A percentile compares a stretch with the other conserved stretches of the same genome.
Evolutionary conservation across 768 basidiomycete species (phyloP).

Genomic region (Tylopilus vinaceipallidus): DNA sequence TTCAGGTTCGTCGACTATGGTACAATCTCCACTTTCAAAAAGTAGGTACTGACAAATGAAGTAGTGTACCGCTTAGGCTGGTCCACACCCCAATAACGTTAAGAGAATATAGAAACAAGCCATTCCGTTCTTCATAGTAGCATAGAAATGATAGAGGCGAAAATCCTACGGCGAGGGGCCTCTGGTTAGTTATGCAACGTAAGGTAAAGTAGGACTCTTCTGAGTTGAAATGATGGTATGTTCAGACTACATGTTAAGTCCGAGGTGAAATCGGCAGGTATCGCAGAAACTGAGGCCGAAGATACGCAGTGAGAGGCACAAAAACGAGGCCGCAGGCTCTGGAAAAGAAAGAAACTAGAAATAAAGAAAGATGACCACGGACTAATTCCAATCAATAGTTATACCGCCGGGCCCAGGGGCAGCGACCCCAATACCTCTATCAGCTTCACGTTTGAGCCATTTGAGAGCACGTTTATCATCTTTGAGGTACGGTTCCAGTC

Average conservation of each 20-base stretch:
- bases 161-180: conserved; percentile 21
- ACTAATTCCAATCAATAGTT: conserved; percentile 75
- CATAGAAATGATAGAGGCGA: conserved; percentile 15
- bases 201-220: conserved; percentile 24
- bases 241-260: conserved; percentile 2
- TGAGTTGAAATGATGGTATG: conserved; percentile 5
- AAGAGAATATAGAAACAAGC: conserved; percentile 16
- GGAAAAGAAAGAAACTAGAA: background rate
- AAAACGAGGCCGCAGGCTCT: conserved; percentile 2
- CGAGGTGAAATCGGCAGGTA: conserved; percentile 14
- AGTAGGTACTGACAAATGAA: conserved; percentile 23
- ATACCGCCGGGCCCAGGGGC: conserved; percentile 63
- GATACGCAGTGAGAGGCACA: background rate
- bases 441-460: conserved; percentile 76
- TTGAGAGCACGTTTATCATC: conserved; percentile 79
- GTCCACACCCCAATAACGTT: conserved; percentile 27
- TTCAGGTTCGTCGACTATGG: conserved; percentile 6
- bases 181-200: conserved; percentile 25
- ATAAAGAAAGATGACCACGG: background rate
- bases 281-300: conserved; percentile 17
- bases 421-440: conserved; percentile 73
- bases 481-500: conserved; percentile 61
- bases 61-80: background rate
- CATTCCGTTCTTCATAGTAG: conserved; percentile 17
- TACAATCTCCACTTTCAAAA: conserved; percentile 10